Conservation (phyloP, 371 early-diverging fungal genomes). For the Actinomortierella ambigua region DNA sequence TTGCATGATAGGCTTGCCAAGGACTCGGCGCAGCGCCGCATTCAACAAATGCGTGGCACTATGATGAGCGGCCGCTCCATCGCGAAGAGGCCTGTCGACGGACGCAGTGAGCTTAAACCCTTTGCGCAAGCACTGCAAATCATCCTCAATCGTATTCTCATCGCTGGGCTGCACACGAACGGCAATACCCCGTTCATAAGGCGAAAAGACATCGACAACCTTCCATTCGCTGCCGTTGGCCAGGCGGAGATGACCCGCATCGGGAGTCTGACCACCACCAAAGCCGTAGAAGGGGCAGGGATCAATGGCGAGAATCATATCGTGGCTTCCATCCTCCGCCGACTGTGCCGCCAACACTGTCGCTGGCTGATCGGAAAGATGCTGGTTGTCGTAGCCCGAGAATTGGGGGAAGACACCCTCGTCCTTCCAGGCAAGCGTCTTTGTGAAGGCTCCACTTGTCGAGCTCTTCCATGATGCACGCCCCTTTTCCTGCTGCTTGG, state of each 20-base stretch:
- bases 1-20: constrained; percentile 69
- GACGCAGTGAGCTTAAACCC: constrained; percentile 40
- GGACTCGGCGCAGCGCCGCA: constrained; percentile 64
- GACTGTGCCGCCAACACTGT: constrained; percentile 55
- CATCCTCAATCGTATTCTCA: constrained; percentile 33
- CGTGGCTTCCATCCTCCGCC: constrained; percentile 44
- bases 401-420: constrained; percentile 56
- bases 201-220: constrained; percentile 58
- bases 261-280: constrained; percentile 79
- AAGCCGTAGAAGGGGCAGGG: constrained; percentile 78
- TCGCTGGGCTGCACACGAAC: constrained; percentile 29
- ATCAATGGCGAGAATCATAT: constrained; percentile 62
- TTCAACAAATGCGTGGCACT: constrained; percentile 82
- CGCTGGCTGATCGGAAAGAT: constrained; percentile 54
- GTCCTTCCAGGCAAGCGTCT: constrained; percentile 31
- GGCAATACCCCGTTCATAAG: constrained; percentile 55
- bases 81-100: constrained; percentile 60
- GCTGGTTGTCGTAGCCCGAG: constrained; percentile 56
- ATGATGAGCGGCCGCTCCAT: constrained; percentile 74
- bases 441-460: constrained; percentile 15
- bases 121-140: constrained; percentile 50
- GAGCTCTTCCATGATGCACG: constrained; percentile 62
- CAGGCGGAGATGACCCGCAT: constrained; percentile 56
- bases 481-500: constrained; percentile 59
- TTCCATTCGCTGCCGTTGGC: constrained; percentile 56